A percentile compares a stretch with the other conserved stretches of the same genome.
phyloP scores from a whole-genome alignment of 495 filamentous ascomycete genomes.

The Daldinia caldariorum region DNA sequence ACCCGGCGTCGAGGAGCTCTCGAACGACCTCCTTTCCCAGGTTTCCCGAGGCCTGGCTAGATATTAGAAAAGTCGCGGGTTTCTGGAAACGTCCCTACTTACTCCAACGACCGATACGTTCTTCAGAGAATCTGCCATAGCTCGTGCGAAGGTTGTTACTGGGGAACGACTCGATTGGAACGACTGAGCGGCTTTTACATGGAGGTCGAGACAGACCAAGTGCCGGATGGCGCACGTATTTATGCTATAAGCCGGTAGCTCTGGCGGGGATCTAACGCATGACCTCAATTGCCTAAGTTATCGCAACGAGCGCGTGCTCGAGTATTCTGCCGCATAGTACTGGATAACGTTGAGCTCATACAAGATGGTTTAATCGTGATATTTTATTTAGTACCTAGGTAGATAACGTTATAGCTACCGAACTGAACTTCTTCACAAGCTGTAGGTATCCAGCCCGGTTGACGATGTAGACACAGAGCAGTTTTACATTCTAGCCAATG shows the following conservation, averaged over 20 bases:
- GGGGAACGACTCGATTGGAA: background rate
- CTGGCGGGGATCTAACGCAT: background rate
- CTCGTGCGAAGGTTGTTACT: slow-evolving; percentile 2
- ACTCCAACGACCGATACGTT: slow-evolving; percentile 64
- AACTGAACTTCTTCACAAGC: too few relatives aligned
- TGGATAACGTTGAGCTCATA: too few relatives aligned
- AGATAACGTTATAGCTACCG: too few relatives aligned
- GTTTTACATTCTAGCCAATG: too few relatives aligned
- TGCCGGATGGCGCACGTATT: background rate
- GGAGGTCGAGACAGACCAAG: background rate
- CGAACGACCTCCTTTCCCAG: slow-evolving; percentile 67
- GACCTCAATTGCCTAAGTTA: background rate
- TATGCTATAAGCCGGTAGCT: background rate
- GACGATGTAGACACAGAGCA: too few relatives aligned
- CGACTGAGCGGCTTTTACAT: background rate
- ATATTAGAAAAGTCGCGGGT: background rate
- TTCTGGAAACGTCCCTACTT: slow-evolving; percentile 28
- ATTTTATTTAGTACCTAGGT: too few relatives aligned
- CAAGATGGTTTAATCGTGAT: too few relatives aligned
- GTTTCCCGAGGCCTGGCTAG: slow-evolving; percentile 63
- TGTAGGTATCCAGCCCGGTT: too few relatives aligned
- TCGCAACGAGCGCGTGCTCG: background rate
- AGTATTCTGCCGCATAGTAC: too few relatives aligned
- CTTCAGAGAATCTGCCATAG: slow-evolving; percentile 58
- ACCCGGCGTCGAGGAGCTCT: slow-evolving; percentile 62